phyloP scores from a whole-genome alignment of 1,284 basidiomycete genomes.

The Tilletiopsis washingtonensis region DNA sequence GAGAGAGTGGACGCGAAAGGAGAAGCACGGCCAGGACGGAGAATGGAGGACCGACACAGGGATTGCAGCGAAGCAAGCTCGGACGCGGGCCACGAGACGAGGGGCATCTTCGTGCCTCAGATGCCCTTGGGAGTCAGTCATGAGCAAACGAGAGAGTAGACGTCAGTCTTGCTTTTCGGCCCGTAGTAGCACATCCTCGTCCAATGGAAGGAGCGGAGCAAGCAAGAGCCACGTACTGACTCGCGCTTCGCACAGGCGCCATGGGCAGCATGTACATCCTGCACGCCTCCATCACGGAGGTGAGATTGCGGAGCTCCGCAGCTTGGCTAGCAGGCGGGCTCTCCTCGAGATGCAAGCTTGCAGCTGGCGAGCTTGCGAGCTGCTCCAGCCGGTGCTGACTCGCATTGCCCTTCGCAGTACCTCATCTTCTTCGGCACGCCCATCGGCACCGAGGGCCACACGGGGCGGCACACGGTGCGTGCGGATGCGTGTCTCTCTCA shows the following conservation, averaged over 20 bases:
- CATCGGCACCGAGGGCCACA: constrained; percentile 91
- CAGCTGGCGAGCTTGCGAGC: no score
- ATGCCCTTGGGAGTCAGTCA: no score
- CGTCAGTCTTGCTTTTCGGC: background rate
- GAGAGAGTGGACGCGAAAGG: background rate
- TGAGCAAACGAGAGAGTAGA: no score
- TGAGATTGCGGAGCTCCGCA: no score
- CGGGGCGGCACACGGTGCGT: constrained; percentile 68
- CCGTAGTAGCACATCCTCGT: background rate
- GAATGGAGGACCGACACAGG: background rate
- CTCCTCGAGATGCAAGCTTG: no score
- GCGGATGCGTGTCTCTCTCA: background rate
- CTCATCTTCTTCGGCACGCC: constrained; percentile 85
- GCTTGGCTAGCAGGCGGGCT: no score
- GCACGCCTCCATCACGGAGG: constrained; percentile 81
- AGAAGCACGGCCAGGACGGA: background rate
- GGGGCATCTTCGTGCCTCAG: no score
- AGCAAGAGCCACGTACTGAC: no score
- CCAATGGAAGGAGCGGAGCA: no score
- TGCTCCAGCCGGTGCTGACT: no score
- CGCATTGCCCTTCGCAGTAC: constrained; percentile 44
- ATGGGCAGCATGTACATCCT: constrained; percentile 98
- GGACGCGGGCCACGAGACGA: no score
- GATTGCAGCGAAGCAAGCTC: no score
- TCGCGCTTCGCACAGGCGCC: constrained; percentile 52